Base-by-base conservation (phyloP, 1,139 yeast species). In the Komagataea norvegica region DNA sequence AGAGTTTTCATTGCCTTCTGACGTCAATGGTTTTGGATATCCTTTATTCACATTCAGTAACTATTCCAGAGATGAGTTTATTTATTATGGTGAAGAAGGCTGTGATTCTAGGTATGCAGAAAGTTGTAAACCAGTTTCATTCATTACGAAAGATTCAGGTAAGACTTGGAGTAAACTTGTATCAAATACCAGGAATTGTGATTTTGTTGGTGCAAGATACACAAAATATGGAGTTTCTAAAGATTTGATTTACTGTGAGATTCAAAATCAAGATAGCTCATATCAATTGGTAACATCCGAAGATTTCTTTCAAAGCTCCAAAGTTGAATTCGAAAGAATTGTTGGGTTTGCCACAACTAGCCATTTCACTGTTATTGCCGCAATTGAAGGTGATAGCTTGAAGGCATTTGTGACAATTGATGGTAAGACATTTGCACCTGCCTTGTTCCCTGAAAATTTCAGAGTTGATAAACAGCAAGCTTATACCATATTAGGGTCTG, bases 401-500 rank as follows among this genome's bases (percentile, higher is more conserved):
- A 69, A 69, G 38, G 88, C 94, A 0, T 72, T 68, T 51, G 89
- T 87, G 0, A 80, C 96, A 1, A 72, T 79, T 26, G 95, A 91
- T 61, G 98, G 97, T n/a, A 48, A 50, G 6, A 70, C 65, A 1
- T 91, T 80, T 67, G 94, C 95, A 0, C 79, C 74, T 41, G 94
- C 94, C 0, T 69, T 72, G 39, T 82, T 88, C 60, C 98, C 98
- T 1, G 67, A 70, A 25, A 78, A 83, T 54, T 68, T 83, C 49
- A 61, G 69, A 22, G 77, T 80, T 16, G 74, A 72, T 33, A 67
- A 70, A 26, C 83, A 81, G 49, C 84, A 81, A 48, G 94, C 96
- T 0, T 89, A 86, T 58, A 88, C 97, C 0, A 72, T 91, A 18
- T 67, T 91, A 37, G 93, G 87, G 31, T 78, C 94, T 0, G 72